phyloP scores from a whole-genome alignment of 2,329 filamentous ascomycete species.

The Claviceps humidiphila region DNA sequence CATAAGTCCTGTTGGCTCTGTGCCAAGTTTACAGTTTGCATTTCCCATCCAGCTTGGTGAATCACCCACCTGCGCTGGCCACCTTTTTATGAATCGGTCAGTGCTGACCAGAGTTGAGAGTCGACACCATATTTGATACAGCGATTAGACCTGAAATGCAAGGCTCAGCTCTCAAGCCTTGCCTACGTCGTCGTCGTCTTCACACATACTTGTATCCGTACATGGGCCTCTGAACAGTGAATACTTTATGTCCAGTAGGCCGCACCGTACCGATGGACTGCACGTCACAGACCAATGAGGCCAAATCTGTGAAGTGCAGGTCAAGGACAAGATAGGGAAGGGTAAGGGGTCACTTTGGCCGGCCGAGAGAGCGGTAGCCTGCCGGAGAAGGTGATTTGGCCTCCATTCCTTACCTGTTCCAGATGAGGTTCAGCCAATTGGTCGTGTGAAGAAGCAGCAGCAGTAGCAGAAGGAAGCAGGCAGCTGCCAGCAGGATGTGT shows the following conservation, averaged over 20 bases:
- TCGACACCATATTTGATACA: background rate
- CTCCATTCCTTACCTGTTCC: background rate
- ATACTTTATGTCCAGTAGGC: background rate
- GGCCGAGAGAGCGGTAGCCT: slow-evolving; percentile 5
- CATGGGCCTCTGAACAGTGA: background rate
- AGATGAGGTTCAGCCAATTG: background rate
- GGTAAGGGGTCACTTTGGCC: background rate
- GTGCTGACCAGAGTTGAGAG: background rate
- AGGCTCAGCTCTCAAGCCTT: background rate
- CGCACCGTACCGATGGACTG: background rate
- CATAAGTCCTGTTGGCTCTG: background rate
- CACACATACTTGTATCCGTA: background rate
- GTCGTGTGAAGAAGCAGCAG: background rate
- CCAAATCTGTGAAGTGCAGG: background rate
- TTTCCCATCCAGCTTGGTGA: background rate
- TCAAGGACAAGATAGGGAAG: background rate
- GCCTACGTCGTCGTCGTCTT: background rate
- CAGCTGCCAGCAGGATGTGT: background rate
- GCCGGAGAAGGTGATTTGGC: slow-evolving; percentile 2
- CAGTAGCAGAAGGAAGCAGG: background rate
- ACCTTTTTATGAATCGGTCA: background rate
- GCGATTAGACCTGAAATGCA: background rate
- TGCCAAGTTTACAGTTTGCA: background rate
- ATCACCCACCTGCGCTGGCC: background rate
- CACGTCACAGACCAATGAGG: background rate